These are phyloP conservation scores for Nicotiana benthamiana DNA, from an alignment of 257 asterid species.

Conservation along the genomic window DNA sequence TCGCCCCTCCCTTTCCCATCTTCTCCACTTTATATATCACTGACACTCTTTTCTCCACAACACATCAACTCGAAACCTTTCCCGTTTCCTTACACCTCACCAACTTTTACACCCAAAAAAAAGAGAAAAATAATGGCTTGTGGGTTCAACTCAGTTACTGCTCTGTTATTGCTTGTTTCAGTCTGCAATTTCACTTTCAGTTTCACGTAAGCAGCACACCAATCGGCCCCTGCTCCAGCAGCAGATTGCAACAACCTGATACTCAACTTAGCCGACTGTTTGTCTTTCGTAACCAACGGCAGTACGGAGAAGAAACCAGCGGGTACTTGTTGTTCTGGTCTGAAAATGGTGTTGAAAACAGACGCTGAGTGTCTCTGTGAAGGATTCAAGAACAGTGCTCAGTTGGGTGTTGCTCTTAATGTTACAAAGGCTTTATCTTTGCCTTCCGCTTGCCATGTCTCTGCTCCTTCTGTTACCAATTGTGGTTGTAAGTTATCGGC, in stretches of 20 bases:
- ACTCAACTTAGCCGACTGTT: conserved; percentile 60
- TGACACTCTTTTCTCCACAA: too few species aligned
- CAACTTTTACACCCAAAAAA: neutral
- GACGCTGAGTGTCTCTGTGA: conserved; percentile 73
- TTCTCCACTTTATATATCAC: too few species aligned
- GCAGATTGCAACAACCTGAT: conserved; percentile 61
- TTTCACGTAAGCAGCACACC: conserved; percentile 21
- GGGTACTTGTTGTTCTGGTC: conserved; percentile 74
- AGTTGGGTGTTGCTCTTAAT: conserved; percentile 64
- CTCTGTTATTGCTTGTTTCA: neutral
- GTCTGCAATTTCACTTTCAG: neutral
- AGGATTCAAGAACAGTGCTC: conserved; percentile 69
- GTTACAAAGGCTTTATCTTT: conserved; percentile 64
- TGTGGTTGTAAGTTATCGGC: conserved; percentile 51
- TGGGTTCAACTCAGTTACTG: neutral
- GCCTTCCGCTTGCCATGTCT: conserved; percentile 76
- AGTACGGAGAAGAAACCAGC: conserved; percentile 57
- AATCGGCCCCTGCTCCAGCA: conserved; percentile 66
- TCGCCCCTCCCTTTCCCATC: too few species aligned
- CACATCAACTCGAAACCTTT: neutral
- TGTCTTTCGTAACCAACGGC: conserved; percentile 55
- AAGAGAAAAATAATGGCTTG: neutral
- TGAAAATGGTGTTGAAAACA: conserved; percentile 59
- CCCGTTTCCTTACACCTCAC: neutral
- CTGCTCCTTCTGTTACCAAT: conserved; percentile 62